Base-by-base conservation (phyloP, 768 basidiomycete genomes). In the Mycena amicta region DNA sequence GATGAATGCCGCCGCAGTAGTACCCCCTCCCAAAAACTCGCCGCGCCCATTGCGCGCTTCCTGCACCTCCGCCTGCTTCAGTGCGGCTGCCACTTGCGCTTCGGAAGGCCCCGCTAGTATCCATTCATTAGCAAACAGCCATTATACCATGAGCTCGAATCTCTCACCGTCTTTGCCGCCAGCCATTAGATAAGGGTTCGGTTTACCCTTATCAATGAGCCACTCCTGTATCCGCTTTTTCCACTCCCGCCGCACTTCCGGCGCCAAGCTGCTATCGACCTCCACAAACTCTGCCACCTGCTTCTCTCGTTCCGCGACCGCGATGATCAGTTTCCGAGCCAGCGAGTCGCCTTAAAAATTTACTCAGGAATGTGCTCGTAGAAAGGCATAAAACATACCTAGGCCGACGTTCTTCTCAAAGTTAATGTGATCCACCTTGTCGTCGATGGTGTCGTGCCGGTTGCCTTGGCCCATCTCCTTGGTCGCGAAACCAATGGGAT, bases 381-480 rank as follows among this genome's bases (percentile, higher is more conserved):
- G 41, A 20, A 13, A 22, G 11, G 20, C 11, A 8, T 5, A 6
- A 22, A 43, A 20, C 41, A 11, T 20, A 55, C 54, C 54, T 37
- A 47, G 31, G 1, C 33, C 23, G 2, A 59, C 20, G 40, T 61
- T 58, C 51, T 65, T 65, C 33, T 54, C 30, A 22, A 30, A 62
- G 28, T 61, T 62, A 3, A 27, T 65, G 16, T 64, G 53, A 31
- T 74, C 71, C 6, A 43, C 20, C 28, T 52, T 47, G 30, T 66
- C 55, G 33, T 76, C 70, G 2, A 77, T 23, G 0, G 67, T 66
- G n/a, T 73, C 71, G 4, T 65, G 50, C 0, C 65, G 55, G 1
- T 60, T 47, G 0, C 70, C 69, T 0, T 66, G 61, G 0, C 67
- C 68, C 72, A 72, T 75, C 28, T 76, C 72, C 11, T 66, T 65